Conservation (phyloP, 176 grass and related monocot species). For the Cymbopogon citratus region DNA sequence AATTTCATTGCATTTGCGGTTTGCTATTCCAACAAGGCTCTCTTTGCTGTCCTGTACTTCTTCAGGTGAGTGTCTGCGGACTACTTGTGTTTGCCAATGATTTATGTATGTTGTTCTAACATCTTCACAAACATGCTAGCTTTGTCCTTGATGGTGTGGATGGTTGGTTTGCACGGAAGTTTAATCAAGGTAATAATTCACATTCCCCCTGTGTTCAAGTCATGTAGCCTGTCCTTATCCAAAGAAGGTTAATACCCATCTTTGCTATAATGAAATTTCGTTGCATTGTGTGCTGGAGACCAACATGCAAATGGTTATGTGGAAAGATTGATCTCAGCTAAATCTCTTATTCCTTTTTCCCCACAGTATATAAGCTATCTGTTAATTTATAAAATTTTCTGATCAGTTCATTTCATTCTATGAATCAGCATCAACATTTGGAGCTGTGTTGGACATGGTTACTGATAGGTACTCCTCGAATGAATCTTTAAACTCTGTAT, state of each 20-base stretch:
- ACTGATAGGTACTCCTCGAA: constrained; percentile 76
- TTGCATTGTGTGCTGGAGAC: background rate
- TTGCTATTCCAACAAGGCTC: constrained; percentile 57
- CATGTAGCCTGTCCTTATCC: background rate
- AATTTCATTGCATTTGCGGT: constrained; percentile 78
- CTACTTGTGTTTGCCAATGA: background rate
- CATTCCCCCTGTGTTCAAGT: background rate
- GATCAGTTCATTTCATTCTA: constrained; percentile 23
- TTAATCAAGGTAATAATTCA: constrained; percentile 65
- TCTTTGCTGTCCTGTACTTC: constrained; percentile 91
- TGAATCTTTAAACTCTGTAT: constrained; percentile 22
- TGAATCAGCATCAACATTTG: constrained; percentile 94
- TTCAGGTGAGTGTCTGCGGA: constrained; percentile 39
- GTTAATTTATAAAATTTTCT: background rate
- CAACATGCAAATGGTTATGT: constrained; percentile 1
- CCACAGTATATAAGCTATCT: background rate
- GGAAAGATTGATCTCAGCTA: constrained; percentile 2
- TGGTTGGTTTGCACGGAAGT: constrained; percentile 77
- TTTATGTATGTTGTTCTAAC: constrained; percentile 21
- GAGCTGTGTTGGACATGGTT: constrained; percentile 99
- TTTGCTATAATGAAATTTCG: background rate
- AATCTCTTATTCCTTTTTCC: background rate
- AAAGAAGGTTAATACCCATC: background rate
- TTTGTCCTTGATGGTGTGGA: constrained; percentile 76
- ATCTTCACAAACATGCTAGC: constrained; percentile 29